These are phyloP conservation scores for Paramyrothecium sp. DNA, from an alignment of 2,329 filamentous ascomycete genomes.

Conservation along the genomic window DNA sequence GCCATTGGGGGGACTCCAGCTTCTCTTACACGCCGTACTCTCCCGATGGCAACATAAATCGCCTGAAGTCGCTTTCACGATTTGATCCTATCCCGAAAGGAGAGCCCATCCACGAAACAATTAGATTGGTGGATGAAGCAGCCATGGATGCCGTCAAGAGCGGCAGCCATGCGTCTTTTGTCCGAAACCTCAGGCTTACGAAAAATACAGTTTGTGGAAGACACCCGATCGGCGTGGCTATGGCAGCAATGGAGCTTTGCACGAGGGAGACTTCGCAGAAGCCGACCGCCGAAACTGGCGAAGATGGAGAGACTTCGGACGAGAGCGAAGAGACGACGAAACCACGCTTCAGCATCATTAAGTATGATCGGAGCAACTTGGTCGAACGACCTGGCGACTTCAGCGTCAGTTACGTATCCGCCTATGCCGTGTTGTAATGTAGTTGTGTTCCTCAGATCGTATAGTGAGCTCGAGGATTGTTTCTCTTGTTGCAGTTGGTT, in stretches of 20 bases:
- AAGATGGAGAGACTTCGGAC: constrained; percentile 15
- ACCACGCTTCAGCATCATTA: constrained; percentile 71
- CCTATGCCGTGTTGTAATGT: constrained; percentile 71
- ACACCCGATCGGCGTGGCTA: constrained; percentile 89
- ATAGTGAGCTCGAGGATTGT: constrained; percentile 39
- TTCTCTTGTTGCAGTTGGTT: not conserved
- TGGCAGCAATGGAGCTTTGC: constrained; percentile 79
- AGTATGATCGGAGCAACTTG: constrained; percentile 84
- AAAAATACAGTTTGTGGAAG: constrained; percentile 92
- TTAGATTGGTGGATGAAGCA: constrained; percentile 73
- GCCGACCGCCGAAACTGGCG: constrained; percentile 10
- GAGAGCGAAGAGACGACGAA: constrained; percentile 25
- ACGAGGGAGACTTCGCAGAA: constrained; percentile 27
- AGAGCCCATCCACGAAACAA: constrained; percentile 76
- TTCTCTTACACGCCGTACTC: constrained; percentile 81
- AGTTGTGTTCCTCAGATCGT: constrained; percentile 41
- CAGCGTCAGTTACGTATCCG: constrained; percentile 94
- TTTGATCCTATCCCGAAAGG: constrained; percentile 29
- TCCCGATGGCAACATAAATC: constrained; percentile 36
- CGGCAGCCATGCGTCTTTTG: constrained; percentile 69
- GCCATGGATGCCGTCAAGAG: constrained; percentile 84
- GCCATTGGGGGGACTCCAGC: constrained; percentile 80
- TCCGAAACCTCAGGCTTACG: constrained; percentile 66
- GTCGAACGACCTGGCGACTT: constrained; percentile 67
- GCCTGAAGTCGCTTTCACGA: constrained; percentile 35